A percentile compares a stretch with the other conserved stretches of the same genome.
These are phyloP conservation scores for Begonia fuchsioides DNA, from an alignment of 306 rosid genomes.

Conservation along the genomic window DNA sequence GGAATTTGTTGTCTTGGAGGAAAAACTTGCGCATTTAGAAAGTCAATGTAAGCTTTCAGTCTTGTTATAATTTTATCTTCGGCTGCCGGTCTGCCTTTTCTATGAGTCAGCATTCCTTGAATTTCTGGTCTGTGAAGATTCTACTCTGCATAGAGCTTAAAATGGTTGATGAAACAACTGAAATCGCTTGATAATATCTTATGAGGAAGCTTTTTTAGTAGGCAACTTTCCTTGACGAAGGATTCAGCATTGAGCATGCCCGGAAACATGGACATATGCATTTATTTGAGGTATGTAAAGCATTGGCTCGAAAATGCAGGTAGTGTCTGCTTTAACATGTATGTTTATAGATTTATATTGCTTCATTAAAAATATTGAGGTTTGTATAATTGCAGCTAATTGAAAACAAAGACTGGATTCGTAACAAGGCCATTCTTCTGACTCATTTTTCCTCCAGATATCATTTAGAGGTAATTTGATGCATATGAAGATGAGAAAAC, in stretches of 20 bases:
- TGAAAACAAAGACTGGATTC: conserved; percentile 76
- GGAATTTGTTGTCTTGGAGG: too few species aligned
- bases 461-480: conserved; percentile 69
- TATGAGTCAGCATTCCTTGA: too few species aligned
- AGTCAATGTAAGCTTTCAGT: too few species aligned
- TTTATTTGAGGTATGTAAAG: conserved; percentile 47
- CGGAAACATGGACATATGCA: conserved; percentile 85
- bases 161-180: not conserved
- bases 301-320: not conserved
- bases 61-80: too few species aligned
- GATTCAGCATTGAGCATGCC: conserved; percentile 64
- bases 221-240: conserved; percentile 95
- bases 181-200: conserved; percentile 3
- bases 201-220: conserved; percentile 15
- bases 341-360: not conserved
- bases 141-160: too few species aligned
- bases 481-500: too few species aligned
- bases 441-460: conserved; percentile 96
- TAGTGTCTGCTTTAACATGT: not conserved
- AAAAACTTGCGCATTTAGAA: too few species aligned
- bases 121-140: too few species aligned
- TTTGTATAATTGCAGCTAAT: conserved; percentile 38
- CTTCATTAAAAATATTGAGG: too few species aligned
- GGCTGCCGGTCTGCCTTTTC: too few species aligned
- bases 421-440: conserved; percentile 73